A percentile compares a stretch with the other conserved stretches of the same genome.
Conservation (phyloP, 192 early-diverging fungal species). For the Linnemannia hyalina region DNA sequence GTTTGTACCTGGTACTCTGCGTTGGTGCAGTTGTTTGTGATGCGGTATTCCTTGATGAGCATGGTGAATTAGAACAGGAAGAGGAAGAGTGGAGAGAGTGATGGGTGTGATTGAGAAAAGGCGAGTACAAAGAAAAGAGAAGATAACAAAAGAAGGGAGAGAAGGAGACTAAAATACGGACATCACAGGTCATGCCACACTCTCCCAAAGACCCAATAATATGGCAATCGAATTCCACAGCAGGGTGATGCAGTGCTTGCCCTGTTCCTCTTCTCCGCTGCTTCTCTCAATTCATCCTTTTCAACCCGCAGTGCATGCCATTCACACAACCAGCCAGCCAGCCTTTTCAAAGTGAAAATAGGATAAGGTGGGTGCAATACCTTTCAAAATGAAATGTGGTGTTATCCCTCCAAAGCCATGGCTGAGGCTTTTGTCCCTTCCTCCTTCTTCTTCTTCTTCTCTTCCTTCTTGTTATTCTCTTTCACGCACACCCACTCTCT, state of each 20-base stretch:
- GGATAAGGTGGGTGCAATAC: not conserved
- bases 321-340: not conserved
- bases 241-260: too few species aligned
- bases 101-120: not conserved
- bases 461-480: not conserved
- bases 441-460: not conserved
- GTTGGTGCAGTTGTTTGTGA: conserved; percentile 82
- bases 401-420: too few species aligned
- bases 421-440: not conserved
- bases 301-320: not conserved
- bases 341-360: not conserved
- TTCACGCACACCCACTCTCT: not conserved
- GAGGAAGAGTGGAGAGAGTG: not conserved
- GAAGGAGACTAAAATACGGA: not conserved
- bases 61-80: conserved; percentile 49
- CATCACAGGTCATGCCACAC: not conserved
- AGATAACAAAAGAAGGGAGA: not conserved
- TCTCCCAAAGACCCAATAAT: too few species aligned
- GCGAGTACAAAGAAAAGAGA: not conserved
- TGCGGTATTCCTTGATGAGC: conserved; percentile 81
- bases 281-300: not conserved
- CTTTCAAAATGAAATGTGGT: not conserved
- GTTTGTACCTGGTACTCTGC: conserved; percentile 75
- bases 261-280: too few species aligned
- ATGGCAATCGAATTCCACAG: too few species aligned